A percentile compares a stretch with the other conserved stretches of the same genome.
Conservation (phyloP, 2,329 filamentous ascomycete species). For the Lecanoromycetidae sp. region DNA sequence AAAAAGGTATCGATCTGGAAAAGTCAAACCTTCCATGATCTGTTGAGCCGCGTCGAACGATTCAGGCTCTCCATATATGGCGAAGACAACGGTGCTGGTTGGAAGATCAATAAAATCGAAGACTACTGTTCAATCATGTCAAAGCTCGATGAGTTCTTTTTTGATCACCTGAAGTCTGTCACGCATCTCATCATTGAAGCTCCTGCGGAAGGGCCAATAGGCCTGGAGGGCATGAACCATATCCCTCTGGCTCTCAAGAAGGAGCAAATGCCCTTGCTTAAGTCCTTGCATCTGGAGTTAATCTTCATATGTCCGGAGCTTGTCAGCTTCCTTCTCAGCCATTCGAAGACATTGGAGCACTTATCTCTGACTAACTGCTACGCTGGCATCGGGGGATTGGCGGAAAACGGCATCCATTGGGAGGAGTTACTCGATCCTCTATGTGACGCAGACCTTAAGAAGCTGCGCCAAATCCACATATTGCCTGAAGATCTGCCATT, state of each 20-base stretch:
- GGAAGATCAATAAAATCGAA: neutral
- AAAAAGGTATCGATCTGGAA: neutral
- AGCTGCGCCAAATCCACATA: neutral
- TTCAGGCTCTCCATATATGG: neutral
- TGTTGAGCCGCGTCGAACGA: neutral
- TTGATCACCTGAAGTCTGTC: neutral
- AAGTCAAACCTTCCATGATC: neutral
- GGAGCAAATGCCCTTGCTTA: neutral
- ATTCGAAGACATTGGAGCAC: neutral
- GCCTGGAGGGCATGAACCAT: neutral
- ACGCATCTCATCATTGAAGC: neutral
- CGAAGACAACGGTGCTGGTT: neutral
- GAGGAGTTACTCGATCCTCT: neutral
- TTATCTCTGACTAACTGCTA: neutral
- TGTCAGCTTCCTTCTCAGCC: neutral
- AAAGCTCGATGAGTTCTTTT: neutral
- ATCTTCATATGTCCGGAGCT: slow-evolving; percentile 5
- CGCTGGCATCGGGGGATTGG: neutral
- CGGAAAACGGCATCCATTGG: neutral
- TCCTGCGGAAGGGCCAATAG: neutral
- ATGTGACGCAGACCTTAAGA: neutral
- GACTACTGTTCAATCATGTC: neutral
- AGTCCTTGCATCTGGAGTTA: neutral
- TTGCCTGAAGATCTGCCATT: neutral
- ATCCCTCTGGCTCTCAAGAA: neutral